phyloP scores from a whole-genome alignment of 1,284 basidiomycete genomes.

The Pseudozyma hubeiensis region DNA sequence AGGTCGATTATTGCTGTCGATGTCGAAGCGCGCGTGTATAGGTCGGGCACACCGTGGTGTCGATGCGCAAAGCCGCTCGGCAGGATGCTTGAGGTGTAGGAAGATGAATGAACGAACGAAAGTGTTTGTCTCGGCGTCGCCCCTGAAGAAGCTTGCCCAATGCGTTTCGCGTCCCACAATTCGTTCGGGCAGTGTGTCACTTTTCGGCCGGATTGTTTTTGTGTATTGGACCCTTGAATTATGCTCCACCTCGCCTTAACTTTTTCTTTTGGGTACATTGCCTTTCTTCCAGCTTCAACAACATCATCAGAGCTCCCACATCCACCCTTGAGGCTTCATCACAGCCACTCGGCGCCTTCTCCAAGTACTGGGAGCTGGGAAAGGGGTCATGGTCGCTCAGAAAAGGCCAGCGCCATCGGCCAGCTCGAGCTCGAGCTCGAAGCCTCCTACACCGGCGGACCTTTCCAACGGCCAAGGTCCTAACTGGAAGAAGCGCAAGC shows the following conservation, averaged over 20 bases:
- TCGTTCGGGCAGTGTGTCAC: slow-evolving; percentile 3
- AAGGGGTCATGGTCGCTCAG: slow-evolving; percentile 25
- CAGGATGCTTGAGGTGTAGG: not conserved
- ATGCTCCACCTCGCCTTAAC: slow-evolving; percentile 11
- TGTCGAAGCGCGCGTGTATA: not conserved
- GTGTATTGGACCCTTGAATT: slow-evolving; percentile 24
- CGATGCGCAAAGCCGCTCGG: too few relatives aligned
- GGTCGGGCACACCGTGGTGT: too few relatives aligned
- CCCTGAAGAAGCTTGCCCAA: slow-evolving; percentile 18
- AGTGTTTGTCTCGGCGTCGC: slow-evolving; percentile 3
- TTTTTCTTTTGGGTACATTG: not conserved
- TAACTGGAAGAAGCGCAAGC: slow-evolving; percentile 53
- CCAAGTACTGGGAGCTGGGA: not conserved
- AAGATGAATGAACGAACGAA: slow-evolving; percentile 8
- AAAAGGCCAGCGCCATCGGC: slow-evolving; percentile 30
- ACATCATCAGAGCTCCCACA: not conserved
- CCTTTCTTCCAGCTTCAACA: slow-evolving; percentile 8
- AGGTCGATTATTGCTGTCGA: not conserved
- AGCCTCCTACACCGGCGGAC: slow-evolving; percentile 6
- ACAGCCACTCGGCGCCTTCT: too few relatives aligned
- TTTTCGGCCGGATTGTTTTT: slow-evolving; percentile 21
- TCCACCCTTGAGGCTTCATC: too few relatives aligned
- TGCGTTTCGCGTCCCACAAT: slow-evolving; percentile 7
- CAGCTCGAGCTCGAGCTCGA: slow-evolving; percentile 5
- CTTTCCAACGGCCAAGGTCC: slow-evolving; percentile 5